Base-by-base conservation (phyloP, 2,329 filamentous ascomycete genomes). In the Diaporthe vaccinii region DNA sequence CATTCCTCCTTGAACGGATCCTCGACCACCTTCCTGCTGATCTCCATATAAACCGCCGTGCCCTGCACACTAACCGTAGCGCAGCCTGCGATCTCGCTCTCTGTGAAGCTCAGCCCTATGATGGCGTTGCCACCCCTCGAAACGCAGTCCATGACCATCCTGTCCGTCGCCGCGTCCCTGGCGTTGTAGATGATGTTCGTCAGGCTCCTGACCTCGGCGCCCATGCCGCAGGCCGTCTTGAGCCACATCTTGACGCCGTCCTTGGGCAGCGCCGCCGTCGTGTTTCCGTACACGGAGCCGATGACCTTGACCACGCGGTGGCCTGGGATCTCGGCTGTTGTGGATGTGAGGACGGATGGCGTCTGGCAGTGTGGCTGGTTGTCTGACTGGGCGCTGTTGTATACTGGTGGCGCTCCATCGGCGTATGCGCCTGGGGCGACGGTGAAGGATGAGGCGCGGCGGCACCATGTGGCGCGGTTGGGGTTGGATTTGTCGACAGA, bases 191-290 rank as follows among this genome's bases (percentile, higher is more conserved):
- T 83, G 85, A 92, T 85, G 49, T 86, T 87, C 0, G 90, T 92
- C 78, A 91, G 91, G 84, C 89, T 90, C 49, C 84, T 82, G 57
- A 92, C 85, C 83, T 92, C 91, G 41, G 90, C 91, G 68, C 91
- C 90, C 0, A 87, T 88, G 15, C 90, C 81, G 77, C 28, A 39
- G 8, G 62, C 72, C 6, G 71, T 55, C 61, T 74, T 74, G 12
- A 74, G 46, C 72, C 72, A 74, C 59, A 74, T 53, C 72, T 74
- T 74, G 39, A 57, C 59, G 20, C 72, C 72, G 61, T 74, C 72
- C 72, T 74, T 74, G 36, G 61, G 72, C 72, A 74, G 53, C 20
- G 72, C 72, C 1, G 59, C 72, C 44, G 46, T 74, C 25, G 82
- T 82, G 53, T 86, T 75, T 81, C 86, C 78, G 80, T 84, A 79